Conservation (phyloP, 2,329 filamentous ascomycete genomes). For the Akanthomyces uredinophilus region DNA sequence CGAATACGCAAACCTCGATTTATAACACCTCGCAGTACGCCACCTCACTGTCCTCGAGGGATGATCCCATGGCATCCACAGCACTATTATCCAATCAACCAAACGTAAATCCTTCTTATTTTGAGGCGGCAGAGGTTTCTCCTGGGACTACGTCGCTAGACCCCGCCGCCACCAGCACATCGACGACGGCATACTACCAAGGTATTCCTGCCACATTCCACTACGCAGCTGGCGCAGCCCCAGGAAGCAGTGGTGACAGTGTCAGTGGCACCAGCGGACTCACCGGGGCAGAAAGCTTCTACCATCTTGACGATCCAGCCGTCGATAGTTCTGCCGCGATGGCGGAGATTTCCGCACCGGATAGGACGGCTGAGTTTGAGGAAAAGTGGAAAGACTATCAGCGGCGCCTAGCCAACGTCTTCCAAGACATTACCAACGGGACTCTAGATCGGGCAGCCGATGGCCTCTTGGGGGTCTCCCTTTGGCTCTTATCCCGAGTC, state of each 20-base stretch:
- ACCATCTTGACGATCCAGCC: not conserved
- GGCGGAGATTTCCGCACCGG: conserved; percentile 52
- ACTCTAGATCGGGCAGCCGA: conserved; percentile 46
- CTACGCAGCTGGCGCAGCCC: not conserved
- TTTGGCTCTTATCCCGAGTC: conserved; percentile 53
- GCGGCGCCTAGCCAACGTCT: conserved; percentile 58
- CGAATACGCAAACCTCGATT: conserved; percentile 55
- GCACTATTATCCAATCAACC: not conserved
- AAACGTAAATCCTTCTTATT: conserved; percentile 2
- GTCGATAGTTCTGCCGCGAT: conserved; percentile 24
- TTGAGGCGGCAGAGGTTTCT: not conserved
- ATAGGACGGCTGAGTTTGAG: conserved; percentile 52
- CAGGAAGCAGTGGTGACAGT: not conserved
- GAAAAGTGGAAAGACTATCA: conserved; percentile 66
- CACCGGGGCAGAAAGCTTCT: conserved; percentile 3
- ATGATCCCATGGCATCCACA: not conserved
- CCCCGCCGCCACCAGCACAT: not conserved
- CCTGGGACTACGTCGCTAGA: not conserved
- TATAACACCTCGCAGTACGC: conserved; percentile 64
- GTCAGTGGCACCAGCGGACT: not conserved
- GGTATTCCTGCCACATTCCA: not conserved
- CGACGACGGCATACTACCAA: conserved; percentile 52
- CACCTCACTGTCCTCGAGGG: not conserved
- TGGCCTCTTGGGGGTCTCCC: conserved; percentile 47
- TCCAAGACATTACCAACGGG: conserved; percentile 60